Evolutionary conservation across 441 rosid genomes (phyloP).

Genomic region (Gossypium schwendimanii): DNA sequence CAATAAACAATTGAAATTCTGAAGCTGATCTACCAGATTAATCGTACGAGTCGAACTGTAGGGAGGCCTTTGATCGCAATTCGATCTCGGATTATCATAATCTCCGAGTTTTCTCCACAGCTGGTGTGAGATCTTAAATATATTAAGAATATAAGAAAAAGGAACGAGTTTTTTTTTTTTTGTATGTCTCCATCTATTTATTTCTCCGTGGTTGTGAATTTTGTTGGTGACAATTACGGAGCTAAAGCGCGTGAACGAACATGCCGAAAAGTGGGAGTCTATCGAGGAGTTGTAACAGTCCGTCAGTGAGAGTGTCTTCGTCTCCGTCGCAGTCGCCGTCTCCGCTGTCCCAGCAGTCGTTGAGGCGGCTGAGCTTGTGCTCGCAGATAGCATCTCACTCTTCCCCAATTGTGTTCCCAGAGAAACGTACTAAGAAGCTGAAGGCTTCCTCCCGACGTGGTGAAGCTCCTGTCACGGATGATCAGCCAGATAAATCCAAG

Average conservation of each 20-base stretch:
- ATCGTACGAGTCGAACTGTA: not conserved
- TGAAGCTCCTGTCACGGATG: conserved; percentile 24
- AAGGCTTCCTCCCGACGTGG: conserved; percentile 38
- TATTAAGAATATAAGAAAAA: not conserved
- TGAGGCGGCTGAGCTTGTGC: conserved; percentile 83
- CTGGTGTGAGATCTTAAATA: not conserved
- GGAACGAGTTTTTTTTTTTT: not conserved
- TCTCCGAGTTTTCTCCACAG: not conserved
- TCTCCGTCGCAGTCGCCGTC: conserved; percentile 25
- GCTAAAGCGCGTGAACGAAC: conserved; percentile 21
- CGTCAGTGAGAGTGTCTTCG: conserved; percentile 16
- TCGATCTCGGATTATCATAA: not conserved
- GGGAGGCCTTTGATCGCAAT: not conserved
- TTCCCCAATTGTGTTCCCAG: conserved; percentile 85
- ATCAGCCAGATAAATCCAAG: conserved; percentile 35
- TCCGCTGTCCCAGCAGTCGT: conserved; percentile 57
- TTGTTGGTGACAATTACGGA: conserved; percentile 10
- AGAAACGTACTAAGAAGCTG: conserved; percentile 71
- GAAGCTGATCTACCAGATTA: conserved; percentile 8
- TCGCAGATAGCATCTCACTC: conserved; percentile 63
- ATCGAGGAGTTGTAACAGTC: conserved; percentile 22
- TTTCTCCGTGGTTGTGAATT: conserved; percentile 18
- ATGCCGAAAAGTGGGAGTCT: conserved; percentile 55
- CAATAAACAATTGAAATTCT: not conserved
- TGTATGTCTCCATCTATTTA: conserved; percentile 26